Conservation (phyloP, 257 asterid genomes). For the Anisodus tanguticus region DNA sequence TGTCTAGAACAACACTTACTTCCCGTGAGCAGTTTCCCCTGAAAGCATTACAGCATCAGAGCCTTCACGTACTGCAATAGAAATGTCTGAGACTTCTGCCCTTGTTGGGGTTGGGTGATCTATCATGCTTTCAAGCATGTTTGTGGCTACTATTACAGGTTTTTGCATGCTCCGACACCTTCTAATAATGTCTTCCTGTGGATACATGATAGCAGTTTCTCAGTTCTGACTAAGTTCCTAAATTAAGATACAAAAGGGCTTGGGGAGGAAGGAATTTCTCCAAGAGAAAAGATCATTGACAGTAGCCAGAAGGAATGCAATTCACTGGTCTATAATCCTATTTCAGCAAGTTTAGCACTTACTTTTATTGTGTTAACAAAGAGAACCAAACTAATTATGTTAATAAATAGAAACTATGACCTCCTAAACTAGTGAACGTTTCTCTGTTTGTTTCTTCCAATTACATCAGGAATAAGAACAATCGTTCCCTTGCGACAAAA, state of each 20-base stretch:
- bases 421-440: neutral
- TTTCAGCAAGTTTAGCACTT: neutral
- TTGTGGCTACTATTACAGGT: slow-evolving; percentile 97
- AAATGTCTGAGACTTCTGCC: slow-evolving; percentile 98
- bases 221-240: neutral
- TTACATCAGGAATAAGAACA: neutral
- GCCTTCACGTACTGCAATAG: slow-evolving; percentile 96
- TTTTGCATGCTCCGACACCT: slow-evolving; percentile 88
- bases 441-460: neutral
- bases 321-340: neutral
- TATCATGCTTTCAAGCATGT: slow-evolving; percentile 98
- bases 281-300: neutral
- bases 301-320: neutral
- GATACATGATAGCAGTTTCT: neutral
- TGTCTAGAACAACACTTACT: slow-evolving; percentile 57
- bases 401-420: neutral
- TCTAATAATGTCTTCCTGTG: slow-evolving; percentile 86
- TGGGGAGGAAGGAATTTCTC: neutral
- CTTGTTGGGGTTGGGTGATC: slow-evolving; percentile 98
- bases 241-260: neutral
- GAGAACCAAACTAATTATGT: slow-evolving; percentile 16
- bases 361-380: neutral
- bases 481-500: neutral
- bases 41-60: slow-evolving; percentile 98
- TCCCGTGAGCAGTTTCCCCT: slow-evolving; percentile 99